These are phyloP conservation scores for Glonium stellatum DNA, from an alignment of 495 filamentous ascomycete species.

Conservation along the genomic window DNA sequence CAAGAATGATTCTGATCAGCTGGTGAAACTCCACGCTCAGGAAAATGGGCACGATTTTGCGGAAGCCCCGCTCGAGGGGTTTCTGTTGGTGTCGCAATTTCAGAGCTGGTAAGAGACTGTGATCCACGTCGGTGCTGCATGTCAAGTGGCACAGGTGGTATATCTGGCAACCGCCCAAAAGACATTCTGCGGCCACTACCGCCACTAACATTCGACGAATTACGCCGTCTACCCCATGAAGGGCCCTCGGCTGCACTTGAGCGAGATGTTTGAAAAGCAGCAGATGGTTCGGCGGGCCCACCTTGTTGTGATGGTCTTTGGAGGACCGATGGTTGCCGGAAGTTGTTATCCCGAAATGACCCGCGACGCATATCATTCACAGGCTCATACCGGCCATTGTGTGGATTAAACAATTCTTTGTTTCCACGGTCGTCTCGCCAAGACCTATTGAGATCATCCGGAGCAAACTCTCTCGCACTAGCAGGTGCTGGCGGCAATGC, in stretches of 20 bases:
- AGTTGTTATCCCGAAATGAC: slow-evolving; percentile 57
- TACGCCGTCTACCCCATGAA: slow-evolving; percentile 69
- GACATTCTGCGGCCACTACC: slow-evolving; percentile 65
- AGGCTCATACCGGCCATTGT: slow-evolving; percentile 90
- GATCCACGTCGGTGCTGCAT: slow-evolving; percentile 46
- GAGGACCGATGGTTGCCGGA: slow-evolving; percentile 69
- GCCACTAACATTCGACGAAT: slow-evolving; percentile 92
- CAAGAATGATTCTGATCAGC: slow-evolving; percentile 24
- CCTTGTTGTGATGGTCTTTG: slow-evolving; percentile 60
- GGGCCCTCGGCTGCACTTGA: slow-evolving; percentile 54
- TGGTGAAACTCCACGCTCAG: slow-evolving; percentile 9
- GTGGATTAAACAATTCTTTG: slow-evolving; percentile 84
- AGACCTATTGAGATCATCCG: slow-evolving; percentile 85
- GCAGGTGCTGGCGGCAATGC: slow-evolving; percentile 41
- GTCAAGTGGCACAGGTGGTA: slow-evolving; percentile 33
- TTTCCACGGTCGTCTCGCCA: slow-evolving; percentile 66
- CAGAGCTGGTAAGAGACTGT: slow-evolving; percentile 35
- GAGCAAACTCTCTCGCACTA: slow-evolving; percentile 75
- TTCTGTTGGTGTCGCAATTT: slow-evolving; percentile 28
- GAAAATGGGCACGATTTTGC: neutral
- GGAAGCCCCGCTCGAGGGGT: slow-evolving; percentile 14
- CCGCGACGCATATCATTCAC: slow-evolving; percentile 67
- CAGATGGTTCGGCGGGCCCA: slow-evolving; percentile 80
- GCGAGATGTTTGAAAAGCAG: slow-evolving; percentile 81
- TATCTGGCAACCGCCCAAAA: slow-evolving; percentile 42